Evolutionary conservation across 441 rosid genomes (phyloP), one percentile per base, ranked within the genome.

Genomic region (Breynia disticha): DNA sequence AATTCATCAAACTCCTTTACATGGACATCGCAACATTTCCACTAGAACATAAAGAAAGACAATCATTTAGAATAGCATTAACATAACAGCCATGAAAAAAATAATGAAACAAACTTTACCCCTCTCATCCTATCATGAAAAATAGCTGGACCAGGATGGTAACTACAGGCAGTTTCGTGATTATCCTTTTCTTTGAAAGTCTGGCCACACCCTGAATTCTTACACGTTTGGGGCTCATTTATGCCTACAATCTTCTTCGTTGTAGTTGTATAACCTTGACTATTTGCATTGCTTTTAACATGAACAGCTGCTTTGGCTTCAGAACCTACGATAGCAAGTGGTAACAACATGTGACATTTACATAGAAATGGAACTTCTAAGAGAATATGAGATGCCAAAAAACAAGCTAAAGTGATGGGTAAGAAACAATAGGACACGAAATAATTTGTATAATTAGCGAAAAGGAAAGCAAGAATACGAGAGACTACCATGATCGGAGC

Each of bases 1-100:
- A 93, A 93, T 71, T 89, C 99, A 43, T 93, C 97, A 15, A 93
- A 93, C 70, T 93, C 99, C 66, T 89, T 84, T 28, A 81, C 97
- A 19, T 83, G 88, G 56, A 84, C 62, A 57, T 84, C 79, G 38
- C 99, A 89, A 72, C 99, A 93, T 62, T 89, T 83, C 99, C 99
- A 93, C 97, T 91, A 78, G 67, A 70, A 68, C 21, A 63, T 18
- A 18, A 6, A 14, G 18, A 58, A 17, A 45, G 12, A 43, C 1
- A 53, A 32, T 46, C 18, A 16, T 41, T 10, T 2, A 39, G 43
- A 44, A 41, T 32, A 49, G 14, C 18, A 11, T 10, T 43, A 11
- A 46, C 11, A 47, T 35, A 44, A 16, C 35, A 46, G 20, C n/a
- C 17, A 15, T 4, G 44, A 38, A 18, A 12, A 19, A 24, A 50